These are phyloP conservation scores for Sporothrix inflata DNA, from an alignment of 2,329 filamentous ascomycete genomes.

Conservation along the genomic window DNA sequence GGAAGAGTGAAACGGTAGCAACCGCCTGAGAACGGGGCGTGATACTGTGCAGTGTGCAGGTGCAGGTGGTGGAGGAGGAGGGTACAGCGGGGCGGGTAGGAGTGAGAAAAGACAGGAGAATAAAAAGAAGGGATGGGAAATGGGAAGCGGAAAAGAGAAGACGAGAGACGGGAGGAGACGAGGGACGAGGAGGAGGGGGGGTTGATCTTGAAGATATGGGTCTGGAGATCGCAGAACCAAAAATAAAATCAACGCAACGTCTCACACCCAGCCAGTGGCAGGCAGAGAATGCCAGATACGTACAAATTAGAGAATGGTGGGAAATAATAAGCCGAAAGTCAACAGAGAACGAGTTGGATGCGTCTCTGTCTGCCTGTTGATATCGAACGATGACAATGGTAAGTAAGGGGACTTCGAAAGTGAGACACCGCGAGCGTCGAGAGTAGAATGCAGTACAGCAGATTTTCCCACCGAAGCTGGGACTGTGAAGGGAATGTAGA, in stretches of 20 bases:
- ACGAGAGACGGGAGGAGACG: neutral
- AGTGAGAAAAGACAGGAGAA: neutral
- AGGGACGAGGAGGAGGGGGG: neutral
- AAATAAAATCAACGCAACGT: neutral
- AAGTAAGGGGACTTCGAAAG: neutral
- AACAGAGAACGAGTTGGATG: neutral
- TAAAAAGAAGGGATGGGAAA: neutral
- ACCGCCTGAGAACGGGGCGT: neutral
- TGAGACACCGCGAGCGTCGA: neutral
- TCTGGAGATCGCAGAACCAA: conserved; percentile 7
- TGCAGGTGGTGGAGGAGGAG: neutral
- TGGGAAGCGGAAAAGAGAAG: neutral
- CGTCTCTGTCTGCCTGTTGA: neutral
- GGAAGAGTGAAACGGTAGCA: conserved; percentile 19
- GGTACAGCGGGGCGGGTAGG: neutral
- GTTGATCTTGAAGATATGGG: conserved; percentile 3
- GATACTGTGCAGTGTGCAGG: neutral
- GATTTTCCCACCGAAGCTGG: neutral
- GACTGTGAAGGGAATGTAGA: conserved; percentile 8
- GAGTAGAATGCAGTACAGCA: neutral
- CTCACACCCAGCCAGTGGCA: neutral
- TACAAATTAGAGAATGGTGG: neutral
- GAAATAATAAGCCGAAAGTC: neutral
- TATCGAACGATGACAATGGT: neutral
- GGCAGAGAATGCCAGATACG: no score